A percentile compares a stretch with the other conserved stretches of the same genome.
These are phyloP conservation scores for Gomphus bonarii DNA, from an alignment of 1,284 basidiomycete species.

Conservation along the genomic window DNA sequence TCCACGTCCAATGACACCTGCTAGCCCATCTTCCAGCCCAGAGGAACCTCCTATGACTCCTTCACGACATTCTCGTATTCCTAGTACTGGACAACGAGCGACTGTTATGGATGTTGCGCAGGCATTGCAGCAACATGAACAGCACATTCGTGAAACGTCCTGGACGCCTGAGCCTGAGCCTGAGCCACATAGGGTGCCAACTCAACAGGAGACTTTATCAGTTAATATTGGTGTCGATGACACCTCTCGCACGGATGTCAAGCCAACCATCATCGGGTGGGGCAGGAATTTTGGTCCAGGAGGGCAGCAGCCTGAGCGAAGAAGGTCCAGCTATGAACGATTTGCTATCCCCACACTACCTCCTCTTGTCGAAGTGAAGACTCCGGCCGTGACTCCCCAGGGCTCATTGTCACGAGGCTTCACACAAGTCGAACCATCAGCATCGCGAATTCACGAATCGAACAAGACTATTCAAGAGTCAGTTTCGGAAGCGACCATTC, in stretches of 20 bases:
- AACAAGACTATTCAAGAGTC: neutral
- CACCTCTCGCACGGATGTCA: constrained; percentile 10
- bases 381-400: constrained; percentile 46
- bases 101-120: constrained; percentile 72
- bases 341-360: constrained; percentile 47
- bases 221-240: neutral
- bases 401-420: constrained; percentile 34
- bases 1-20: constrained; percentile 12
- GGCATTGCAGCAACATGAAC: constrained; percentile 34
- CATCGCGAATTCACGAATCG: neutral
- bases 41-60: constrained; percentile 18
- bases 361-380: constrained; percentile 54
- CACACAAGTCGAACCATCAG: constrained; percentile 13
- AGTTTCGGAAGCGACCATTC: neutral
- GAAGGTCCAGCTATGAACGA: constrained; percentile 52
- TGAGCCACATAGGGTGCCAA: neutral
- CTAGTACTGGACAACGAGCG: constrained; percentile 57
- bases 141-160: constrained; percentile 9
- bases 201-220: neutral
- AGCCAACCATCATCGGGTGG: constrained; percentile 15
- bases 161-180: constrained; percentile 6
- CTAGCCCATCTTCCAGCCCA: constrained; percentile 13
- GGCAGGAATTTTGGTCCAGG: constrained; percentile 5
- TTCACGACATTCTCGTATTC: constrained; percentile 40
- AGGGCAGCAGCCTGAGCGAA: constrained; percentile 32